Evolutionary conservation across 2,329 filamentous ascomycete genomes (phyloP).

Genomic region (Trichoderma atrobrunneum): DNA sequence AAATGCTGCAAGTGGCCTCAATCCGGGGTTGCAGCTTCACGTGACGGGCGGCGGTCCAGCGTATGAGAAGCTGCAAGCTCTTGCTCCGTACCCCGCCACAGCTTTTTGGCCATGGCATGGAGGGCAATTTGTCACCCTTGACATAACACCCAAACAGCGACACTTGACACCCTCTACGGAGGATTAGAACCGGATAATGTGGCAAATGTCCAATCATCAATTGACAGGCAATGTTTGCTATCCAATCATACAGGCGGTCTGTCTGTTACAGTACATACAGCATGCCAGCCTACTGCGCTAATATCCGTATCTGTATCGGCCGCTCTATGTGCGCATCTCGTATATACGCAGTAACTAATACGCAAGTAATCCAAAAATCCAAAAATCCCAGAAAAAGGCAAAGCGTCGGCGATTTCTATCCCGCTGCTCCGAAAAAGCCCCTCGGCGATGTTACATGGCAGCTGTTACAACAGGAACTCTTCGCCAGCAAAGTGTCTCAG

Average conservation of each 20-base stretch:
- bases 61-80: neutral
- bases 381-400: neutral
- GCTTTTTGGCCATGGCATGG: neutral
- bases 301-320: neutral
- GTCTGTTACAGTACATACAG: neutral
- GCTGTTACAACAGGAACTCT: slow-evolving; percentile 56
- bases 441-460: neutral
- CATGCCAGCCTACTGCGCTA: neutral
- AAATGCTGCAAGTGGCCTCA: slow-evolving; percentile 19
- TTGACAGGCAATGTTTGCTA: neutral
- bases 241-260: neutral
- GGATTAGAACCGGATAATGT: neutral
- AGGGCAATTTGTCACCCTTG: neutral
- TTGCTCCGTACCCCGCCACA: neutral
- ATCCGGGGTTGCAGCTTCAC: slow-evolving; percentile 20
- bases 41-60: neutral
- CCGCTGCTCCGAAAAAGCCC: neutral
- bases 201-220: neutral
- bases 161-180: neutral
- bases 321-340: neutral
- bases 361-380: neutral
- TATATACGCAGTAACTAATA: neutral
- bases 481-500: slow-evolving; percentile 76
- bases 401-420: slow-evolving; percentile 1
- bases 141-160: neutral